A percentile compares a stretch with the other conserved stretches of the same genome.
phyloP scores from a whole-genome alignment of 2,329 filamentous ascomycete species.

The Colletotrichum brevisporum region DNA sequence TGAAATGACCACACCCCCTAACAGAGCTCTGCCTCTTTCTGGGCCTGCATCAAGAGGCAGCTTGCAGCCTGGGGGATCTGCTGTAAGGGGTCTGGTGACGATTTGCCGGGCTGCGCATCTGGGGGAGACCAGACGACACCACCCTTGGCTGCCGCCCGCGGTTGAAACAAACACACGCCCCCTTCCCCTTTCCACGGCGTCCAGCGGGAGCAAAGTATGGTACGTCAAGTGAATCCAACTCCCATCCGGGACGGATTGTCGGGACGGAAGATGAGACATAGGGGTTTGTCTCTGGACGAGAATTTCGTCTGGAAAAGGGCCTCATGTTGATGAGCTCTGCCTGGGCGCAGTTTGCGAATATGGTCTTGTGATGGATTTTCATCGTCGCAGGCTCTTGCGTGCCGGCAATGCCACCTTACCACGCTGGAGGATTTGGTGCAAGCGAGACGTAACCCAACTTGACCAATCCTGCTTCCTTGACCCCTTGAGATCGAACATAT shows the following conservation, averaged over 20 bases:
- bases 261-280: conserved; percentile 12
- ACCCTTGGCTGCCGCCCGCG: background rate
- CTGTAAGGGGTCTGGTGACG: conserved; percentile 27
- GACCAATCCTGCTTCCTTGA: background rate
- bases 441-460: conserved; percentile 4
- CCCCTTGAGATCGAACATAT: background rate
- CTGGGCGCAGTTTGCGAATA: conserved; percentile 9
- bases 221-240: background rate
- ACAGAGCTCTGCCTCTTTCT: background rate
- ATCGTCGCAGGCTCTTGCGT: conserved; percentile 12
- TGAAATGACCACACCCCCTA: conserved; percentile 17
- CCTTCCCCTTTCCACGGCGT: background rate
- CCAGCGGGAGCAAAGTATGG: no score
- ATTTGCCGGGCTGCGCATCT: conserved; percentile 12
- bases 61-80: background rate
- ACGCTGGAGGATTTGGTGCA: conserved; percentile 7
- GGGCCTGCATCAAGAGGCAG: background rate
- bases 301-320: background rate
- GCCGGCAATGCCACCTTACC: conserved; percentile 10
- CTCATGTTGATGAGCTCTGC: background rate
- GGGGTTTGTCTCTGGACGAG: background rate
- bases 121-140: conserved; percentile 3
- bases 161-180: background rate
- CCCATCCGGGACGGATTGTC: conserved; percentile 13
- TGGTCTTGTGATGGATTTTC: conserved; percentile 20